A percentile compares a stretch with the other conserved stretches of the same genome.
Evolutionary conservation across 306 rosid species (phyloP).

Genomic region (Echinosophora koreensis): DNA sequence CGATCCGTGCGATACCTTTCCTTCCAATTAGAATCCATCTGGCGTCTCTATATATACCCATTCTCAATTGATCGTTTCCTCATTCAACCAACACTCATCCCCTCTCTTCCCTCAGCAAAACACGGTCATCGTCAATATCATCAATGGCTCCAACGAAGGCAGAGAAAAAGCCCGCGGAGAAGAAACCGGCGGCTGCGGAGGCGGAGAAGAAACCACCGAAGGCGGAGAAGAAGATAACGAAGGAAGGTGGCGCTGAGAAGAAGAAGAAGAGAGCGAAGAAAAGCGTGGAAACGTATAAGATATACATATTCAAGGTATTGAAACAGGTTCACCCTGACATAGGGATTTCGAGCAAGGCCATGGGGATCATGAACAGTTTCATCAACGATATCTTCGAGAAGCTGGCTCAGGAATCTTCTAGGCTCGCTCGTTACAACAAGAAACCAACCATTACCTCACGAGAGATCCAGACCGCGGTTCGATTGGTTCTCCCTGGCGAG

Average conservation of each 20-base stretch:
- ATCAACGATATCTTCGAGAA: constrained; percentile 86
- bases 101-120: neutral
- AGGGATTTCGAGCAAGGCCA: constrained; percentile 83
- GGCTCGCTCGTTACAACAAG: constrained; percentile 75
- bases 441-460: constrained; percentile 78
- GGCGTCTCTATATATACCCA: constrained; percentile 24
- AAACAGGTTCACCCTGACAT: constrained; percentile 91
- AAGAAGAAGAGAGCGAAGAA: constrained; percentile 78
- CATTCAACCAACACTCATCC: neutral
- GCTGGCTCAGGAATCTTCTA: constrained; percentile 78
- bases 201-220: constrained; percentile 85
- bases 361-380: constrained; percentile 89
- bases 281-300: constrained; percentile 77
- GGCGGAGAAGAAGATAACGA: constrained; percentile 80
- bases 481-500: constrained; percentile 83
- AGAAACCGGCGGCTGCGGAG: constrained; percentile 58
- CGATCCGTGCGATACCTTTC: neutral
- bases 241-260: constrained; percentile 77
- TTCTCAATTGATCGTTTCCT: fast-evolving
- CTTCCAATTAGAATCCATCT: constrained; percentile 33
- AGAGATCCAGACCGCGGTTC: constrained; percentile 82
- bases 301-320: constrained; percentile 81
- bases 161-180: constrained; percentile 83
- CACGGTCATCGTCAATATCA: neutral
- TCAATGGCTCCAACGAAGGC: constrained; percentile 75